Base-by-base conservation (phyloP, 2,329 filamentous ascomycete species). In the Sordariomycetes sp. region DNA sequence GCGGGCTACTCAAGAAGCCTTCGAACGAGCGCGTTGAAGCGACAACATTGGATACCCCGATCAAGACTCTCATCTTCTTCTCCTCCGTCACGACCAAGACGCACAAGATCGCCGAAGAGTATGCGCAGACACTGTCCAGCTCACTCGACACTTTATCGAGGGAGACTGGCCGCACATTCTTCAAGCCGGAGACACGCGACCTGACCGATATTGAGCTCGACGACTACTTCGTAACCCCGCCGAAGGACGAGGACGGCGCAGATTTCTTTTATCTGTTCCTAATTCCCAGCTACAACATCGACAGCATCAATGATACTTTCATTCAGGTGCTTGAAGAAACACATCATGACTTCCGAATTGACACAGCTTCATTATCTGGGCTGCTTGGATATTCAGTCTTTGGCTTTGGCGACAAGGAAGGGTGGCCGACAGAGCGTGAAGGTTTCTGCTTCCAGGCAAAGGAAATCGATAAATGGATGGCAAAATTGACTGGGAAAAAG, bases 321-420 rank as follows among this genome's bases (percentile, higher is more conserved):
- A 66, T 96, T 17, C 79, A 86, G 42, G 86, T 94, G 54, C 63
- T 98, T 6, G 72, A 83, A 51, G 90, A 98, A 55, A 96, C 88
- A 0, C 90, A 96, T 53, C 79, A 96, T 60, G 92, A 98, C 57
- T 96, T 96, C 66, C 78, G 90, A 38, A 93, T 98, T 44, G 88
- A 96, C 48, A 94, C 87, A 0, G 81, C 84, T 0, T 82, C 92
- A 1, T 60, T 98, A 30, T 79, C 81, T 0, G 63, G 69, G 2
- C 59, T 96, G 12, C 64, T 88, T 3, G 90, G 90, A 8, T 96
- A 94, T 52, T 86, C 86, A 0, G 87, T 96, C 0, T 96, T 96
- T 62, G 92, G 92, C 0, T 83, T 95, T 49, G 90, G 90, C 14
- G 90, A 96, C 54, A 78, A 74, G 41, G 85, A 94, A 53, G 86